phyloP scores from a whole-genome alignment of 176 grass and related monocot genomes.

The Ampelocalamus luodianensis region DNA sequence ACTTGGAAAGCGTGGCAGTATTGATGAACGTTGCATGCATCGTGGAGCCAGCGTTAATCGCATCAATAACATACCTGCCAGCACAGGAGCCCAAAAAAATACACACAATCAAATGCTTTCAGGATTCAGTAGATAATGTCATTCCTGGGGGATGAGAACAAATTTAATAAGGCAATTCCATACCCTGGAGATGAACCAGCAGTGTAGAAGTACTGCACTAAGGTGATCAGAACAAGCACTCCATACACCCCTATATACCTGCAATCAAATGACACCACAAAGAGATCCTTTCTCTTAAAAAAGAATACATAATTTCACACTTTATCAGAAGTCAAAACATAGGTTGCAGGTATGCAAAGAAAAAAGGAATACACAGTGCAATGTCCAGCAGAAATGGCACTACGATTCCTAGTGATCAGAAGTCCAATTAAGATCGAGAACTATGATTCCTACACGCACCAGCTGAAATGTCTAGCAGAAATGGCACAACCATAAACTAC shows the following conservation, averaged over 20 bases:
- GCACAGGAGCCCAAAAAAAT: constrained; percentile 13
- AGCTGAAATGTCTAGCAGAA: constrained; percentile 4
- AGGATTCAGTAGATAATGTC: constrained; percentile 1
- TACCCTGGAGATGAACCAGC: constrained; percentile 87
- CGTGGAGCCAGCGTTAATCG: constrained; percentile 62
- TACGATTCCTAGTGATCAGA: neutral
- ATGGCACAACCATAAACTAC: neutral
- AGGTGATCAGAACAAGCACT: constrained; percentile 61
- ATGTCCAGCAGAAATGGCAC: neutral
- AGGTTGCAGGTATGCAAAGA: neutral
- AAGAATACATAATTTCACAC: neutral
- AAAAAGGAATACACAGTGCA: neutral
- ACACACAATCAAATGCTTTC: constrained; percentile 9
- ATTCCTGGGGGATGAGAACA: constrained; percentile 10
- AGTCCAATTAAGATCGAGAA: constrained; percentile 4
- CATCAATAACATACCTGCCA: constrained; percentile 78
- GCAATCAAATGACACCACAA: constrained; percentile 37
- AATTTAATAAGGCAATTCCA: constrained; percentile 23
- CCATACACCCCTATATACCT: constrained; percentile 79
- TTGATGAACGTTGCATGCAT: constrained; percentile 76
- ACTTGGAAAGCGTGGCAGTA: constrained; percentile 70
- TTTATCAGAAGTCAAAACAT: constrained; percentile 17
- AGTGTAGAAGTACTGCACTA: constrained; percentile 82
- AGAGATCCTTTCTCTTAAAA: constrained; percentile 13
- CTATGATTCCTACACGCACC: neutral